Evolutionary conservation across 202 grass and related monocot genomes (phyloP).

Genomic region (Schoenoplectus triqueter): DNA sequence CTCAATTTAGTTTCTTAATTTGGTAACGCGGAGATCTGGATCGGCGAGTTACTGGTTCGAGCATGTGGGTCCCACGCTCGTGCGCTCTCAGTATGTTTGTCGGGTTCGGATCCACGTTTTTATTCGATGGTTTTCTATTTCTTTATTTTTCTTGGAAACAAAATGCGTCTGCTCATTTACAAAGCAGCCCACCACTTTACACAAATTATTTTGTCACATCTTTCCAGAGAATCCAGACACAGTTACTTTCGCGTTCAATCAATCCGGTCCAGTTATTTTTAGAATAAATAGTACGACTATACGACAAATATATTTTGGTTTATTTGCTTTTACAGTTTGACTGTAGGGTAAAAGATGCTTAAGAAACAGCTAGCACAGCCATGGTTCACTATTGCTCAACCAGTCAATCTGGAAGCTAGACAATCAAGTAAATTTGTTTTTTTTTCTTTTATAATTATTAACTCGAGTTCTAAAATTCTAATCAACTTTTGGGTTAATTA

Average conservation of each 20-base stretch:
- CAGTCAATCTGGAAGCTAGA: background rate
- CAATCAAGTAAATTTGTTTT: background rate
- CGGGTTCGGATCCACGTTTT: conserved; percentile 26
- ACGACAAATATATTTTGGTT: conserved; percentile 29
- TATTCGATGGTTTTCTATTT: conserved; percentile 1
- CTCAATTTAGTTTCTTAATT: background rate
- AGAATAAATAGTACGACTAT: background rate
- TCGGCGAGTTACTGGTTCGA: conserved; percentile 4
- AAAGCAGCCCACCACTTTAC: background rate
- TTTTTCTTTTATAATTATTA: background rate
- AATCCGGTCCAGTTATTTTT: background rate
- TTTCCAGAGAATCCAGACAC: background rate
- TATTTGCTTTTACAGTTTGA: conserved; percentile 17
- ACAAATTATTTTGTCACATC: background rate
- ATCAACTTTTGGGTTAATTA: background rate
- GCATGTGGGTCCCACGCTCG: conserved; percentile 36
- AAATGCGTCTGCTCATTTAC: background rate
- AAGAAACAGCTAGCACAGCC: background rate
- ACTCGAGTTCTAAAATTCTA: background rate
- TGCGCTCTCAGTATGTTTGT: conserved; percentile 37
- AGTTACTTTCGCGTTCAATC: background rate
- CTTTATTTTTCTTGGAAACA: background rate
- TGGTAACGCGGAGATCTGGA: conserved; percentile 34
- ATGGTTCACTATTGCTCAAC: background rate
- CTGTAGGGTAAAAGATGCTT: background rate